Percentiles rank a stretch among this genome's conserved stretches.
Evolutionary conservation across 148 eudicot species (phyloP).

Genomic region (Nepenthes gracilis): DNA sequence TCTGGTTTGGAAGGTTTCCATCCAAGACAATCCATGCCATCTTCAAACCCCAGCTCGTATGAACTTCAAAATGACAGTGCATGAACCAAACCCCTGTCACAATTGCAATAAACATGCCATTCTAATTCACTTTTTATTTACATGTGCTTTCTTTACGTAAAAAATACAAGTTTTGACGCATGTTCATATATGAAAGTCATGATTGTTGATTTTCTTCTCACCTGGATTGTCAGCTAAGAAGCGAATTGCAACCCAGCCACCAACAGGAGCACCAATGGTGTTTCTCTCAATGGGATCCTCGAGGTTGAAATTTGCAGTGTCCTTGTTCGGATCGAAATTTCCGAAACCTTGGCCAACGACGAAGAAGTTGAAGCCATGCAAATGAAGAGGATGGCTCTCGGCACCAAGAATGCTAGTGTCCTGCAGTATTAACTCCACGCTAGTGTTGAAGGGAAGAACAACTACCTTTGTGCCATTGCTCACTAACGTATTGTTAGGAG

Average conservation of each 20-base stretch:
- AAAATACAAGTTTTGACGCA: no score
- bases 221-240: conserved; percentile 69
- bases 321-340: conserved; percentile 42
- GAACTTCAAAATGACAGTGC: conserved; percentile 67
- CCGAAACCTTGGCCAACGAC: conserved; percentile 66
- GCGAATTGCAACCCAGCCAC: conserved; percentile 69
- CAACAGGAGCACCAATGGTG: conserved; percentile 54
- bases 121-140: no score
- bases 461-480: conserved; percentile 37
- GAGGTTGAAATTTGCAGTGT: conserved; percentile 41
- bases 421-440: conserved; percentile 55
- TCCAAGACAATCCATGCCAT: conserved; percentile 60
- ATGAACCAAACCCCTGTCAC: conserved; percentile 54
- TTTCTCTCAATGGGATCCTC: conserved; percentile 57
- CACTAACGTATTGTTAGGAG: conserved; percentile 39
- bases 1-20: conserved; percentile 35
- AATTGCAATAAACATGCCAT: neutral
- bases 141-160: no score
- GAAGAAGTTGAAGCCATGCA: conserved; percentile 65
- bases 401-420: conserved; percentile 54
- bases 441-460: conserved; percentile 40
- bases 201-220: neutral
- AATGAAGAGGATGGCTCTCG: conserved; percentile 59
- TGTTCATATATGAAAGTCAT: no score
- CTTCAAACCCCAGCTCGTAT: conserved; percentile 63